A percentile compares a stretch with the other conserved stretches of the same genome.
Conservation (phyloP, 495 filamentous ascomycete species). For the Physcia stellaris region DNA sequence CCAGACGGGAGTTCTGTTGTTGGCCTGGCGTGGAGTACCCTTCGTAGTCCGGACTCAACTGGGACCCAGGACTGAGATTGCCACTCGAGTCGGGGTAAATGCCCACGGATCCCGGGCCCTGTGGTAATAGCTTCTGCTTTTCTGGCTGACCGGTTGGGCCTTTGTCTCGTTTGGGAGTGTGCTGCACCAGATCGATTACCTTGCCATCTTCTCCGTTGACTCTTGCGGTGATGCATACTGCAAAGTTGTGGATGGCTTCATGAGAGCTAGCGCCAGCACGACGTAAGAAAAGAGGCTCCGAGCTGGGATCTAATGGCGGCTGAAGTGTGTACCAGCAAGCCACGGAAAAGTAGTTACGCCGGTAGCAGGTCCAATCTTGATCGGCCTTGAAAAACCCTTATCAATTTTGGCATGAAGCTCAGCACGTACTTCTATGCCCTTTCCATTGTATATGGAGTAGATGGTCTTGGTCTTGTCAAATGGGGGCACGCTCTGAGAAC, state of each 20-base stretch:
- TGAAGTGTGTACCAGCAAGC: conserved; percentile 65
- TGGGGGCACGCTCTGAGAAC: conserved; percentile 37
- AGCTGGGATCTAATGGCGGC: conserved; percentile 34
- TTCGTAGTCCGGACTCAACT: conserved; percentile 4
- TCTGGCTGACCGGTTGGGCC: conserved; percentile 2
- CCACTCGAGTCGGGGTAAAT: conserved; percentile 2
- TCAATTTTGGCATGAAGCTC: conserved; percentile 79
- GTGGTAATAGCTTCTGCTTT: conserved; percentile 3
- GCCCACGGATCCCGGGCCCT: not conserved
- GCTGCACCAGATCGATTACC: conserved; percentile 76
- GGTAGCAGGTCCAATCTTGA: conserved; percentile 88
- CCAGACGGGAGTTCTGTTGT: conserved; percentile 26
- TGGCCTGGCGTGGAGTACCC: not conserved
- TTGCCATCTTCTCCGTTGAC: conserved; percentile 69
- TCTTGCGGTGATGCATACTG: conserved; percentile 68
- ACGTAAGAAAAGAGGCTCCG: conserved; percentile 32
- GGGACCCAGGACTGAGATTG: not conserved
- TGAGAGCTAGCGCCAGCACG: conserved; percentile 33
- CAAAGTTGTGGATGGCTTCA: conserved; percentile 49
- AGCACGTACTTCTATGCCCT: conserved; percentile 47
- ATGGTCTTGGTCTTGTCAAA: conserved; percentile 43
- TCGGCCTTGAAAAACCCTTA: conserved; percentile 86
- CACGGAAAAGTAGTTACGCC: conserved; percentile 88
- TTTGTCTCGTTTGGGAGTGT: conserved; percentile 91
- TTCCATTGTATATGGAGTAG: conserved; percentile 43